A percentile compares a stretch with the other conserved stretches of the same genome.
phyloP scores from a whole-genome alignment of 2,329 filamentous ascomycete genomes.

The Sporothrix brunneoviolacea region DNA sequence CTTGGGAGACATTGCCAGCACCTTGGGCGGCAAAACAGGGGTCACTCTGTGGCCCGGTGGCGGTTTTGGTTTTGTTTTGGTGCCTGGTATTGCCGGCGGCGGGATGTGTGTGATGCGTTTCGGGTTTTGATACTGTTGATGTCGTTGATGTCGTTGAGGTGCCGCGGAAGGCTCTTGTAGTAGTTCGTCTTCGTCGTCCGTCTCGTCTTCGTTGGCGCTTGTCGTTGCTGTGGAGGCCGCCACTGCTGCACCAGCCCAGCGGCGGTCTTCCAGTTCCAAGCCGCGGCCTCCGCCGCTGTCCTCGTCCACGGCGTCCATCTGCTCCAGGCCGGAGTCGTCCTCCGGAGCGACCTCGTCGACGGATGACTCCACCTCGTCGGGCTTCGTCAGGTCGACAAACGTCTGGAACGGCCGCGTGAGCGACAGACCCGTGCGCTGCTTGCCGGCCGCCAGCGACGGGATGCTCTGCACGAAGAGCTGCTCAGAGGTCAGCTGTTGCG shows the following conservation, averaged over 20 bases:
- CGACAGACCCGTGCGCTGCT: conserved; percentile 12
- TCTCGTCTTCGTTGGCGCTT: not conserved
- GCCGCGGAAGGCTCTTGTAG: not conserved
- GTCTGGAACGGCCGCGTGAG: conserved; percentile 8
- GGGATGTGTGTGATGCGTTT: not conserved
- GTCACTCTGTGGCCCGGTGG: too few relatives aligned
- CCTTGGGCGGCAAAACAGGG: too few relatives aligned
- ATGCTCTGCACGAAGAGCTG: too few relatives aligned
- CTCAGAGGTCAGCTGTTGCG: too few relatives aligned
- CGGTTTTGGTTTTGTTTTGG: not conserved
- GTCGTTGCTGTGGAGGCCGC: too few relatives aligned
- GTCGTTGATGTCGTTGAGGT: not conserved
- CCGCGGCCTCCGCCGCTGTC: not conserved
- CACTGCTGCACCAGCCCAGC: too few relatives aligned
- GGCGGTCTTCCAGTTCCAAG: too few relatives aligned
- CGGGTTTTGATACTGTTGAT: not conserved
- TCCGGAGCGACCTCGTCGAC: not conserved
- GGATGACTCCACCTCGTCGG: not conserved
- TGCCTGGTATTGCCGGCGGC: not conserved
- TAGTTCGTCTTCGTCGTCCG: conserved; percentile 1
- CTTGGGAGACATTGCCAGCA: too few relatives aligned
- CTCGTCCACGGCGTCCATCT: not conserved
- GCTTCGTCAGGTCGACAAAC: not conserved
- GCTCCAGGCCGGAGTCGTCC: too few relatives aligned
- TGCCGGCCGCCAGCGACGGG: too few relatives aligned